Conservation (phyloP, 2,329 filamentous ascomycete genomes). For the Colletotrichum viniferum region DNA sequence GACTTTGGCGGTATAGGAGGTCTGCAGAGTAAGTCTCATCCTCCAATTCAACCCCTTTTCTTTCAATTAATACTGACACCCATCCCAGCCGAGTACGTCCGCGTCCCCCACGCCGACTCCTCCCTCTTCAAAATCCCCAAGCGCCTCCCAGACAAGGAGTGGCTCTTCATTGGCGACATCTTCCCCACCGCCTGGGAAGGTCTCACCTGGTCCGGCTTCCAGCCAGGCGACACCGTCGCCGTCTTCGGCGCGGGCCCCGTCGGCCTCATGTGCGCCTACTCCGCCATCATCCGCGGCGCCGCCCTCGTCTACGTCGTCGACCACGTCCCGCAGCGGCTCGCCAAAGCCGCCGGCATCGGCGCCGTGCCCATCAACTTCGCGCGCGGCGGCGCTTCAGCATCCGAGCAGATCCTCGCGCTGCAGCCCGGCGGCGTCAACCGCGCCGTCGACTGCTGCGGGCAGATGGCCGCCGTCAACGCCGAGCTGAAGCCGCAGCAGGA, state of each 20-base stretch:
- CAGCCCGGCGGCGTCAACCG: conserved; percentile 24
- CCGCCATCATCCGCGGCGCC: conserved; percentile 29
- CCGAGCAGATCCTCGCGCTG: conserved; percentile 24
- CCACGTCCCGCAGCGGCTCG: conserved; percentile 25
- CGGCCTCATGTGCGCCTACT: conserved; percentile 56
- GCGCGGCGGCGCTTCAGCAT: neutral
- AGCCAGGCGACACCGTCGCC: conserved; percentile 63
- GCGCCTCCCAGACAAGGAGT: conserved; percentile 66
- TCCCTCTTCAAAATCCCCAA: conserved; percentile 67
- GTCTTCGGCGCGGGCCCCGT: conserved; percentile 70
- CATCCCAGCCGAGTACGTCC: conserved; percentile 53
- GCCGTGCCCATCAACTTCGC: conserved; percentile 27
- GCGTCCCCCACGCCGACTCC: conserved; percentile 70
- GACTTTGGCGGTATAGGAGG: neutral
- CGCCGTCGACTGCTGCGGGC: conserved; percentile 25
- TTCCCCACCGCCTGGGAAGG: conserved; percentile 61
- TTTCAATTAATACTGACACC: neutral
- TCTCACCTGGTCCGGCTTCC: conserved; percentile 60
- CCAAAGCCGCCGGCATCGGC: conserved; percentile 24
- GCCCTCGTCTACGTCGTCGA: conserved; percentile 26
- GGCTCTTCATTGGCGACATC: conserved; percentile 51
- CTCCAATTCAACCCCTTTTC: neutral
- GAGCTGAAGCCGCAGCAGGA: conserved; percentile 21
- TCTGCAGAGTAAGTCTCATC: neutral
- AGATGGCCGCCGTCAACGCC: conserved; percentile 22